Evolutionary conservation across 2,329 filamentous ascomycete genomes (phyloP).

Genomic region (Juglanconis oblonga): DNA sequence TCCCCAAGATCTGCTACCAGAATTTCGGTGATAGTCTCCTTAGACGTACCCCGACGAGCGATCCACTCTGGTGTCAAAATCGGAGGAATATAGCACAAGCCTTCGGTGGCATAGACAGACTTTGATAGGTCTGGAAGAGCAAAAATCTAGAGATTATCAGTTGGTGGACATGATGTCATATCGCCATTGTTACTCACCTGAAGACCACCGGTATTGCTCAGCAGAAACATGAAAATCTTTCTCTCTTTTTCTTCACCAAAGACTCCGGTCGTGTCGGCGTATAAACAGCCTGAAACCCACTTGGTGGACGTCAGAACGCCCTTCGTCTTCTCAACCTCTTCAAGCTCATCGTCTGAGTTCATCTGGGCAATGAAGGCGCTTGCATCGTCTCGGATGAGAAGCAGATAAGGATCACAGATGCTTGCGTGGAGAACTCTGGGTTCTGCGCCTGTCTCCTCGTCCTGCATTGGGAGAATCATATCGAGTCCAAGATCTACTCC

Average conservation of each 20-base stretch:
- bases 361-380: conserved; percentile 78
- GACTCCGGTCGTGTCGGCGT: conserved; percentile 61
- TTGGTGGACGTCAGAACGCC: conserved; percentile 56
- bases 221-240: conserved; percentile 70
- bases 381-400: conserved; percentile 79
- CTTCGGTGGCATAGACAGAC: conserved; percentile 71
- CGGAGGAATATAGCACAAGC: conserved; percentile 74
- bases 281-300: conserved; percentile 83
- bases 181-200: conserved; percentile 52
- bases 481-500: conserved; percentile 75
- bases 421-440: conserved; percentile 75
- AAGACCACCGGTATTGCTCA: conserved; percentile 72
- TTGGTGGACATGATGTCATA: neutral
- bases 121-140: conserved; percentile 69
- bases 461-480: conserved; percentile 89
- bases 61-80: conserved; percentile 70
- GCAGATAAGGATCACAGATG: conserved; percentile 81
- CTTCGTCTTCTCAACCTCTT: conserved; percentile 70
- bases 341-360: conserved; percentile 77
- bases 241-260: conserved; percentile 48
- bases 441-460: conserved; percentile 83
- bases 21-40: conserved; percentile 75
- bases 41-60: conserved; percentile 66
- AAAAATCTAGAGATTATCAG: conserved; percentile 59
- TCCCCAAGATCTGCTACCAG: conserved; percentile 85